Base-by-base conservation (phyloP, 306 rosid genomes). In the Citrullus mucosospermus region DNA sequence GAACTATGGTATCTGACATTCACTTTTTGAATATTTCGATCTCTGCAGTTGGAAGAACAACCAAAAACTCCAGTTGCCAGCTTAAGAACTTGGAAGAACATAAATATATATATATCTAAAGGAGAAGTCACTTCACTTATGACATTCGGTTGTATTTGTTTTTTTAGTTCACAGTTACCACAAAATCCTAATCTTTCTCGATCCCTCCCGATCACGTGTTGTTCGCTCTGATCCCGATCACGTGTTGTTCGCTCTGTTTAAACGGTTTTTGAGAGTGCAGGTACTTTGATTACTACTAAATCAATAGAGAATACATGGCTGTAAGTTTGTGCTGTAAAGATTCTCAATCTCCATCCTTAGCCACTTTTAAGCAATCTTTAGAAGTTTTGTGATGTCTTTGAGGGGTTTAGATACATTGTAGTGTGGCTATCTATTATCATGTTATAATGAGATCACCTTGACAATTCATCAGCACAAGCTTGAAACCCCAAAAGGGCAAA, bases 31-130 rank as follows among this genome's bases (percentile, higher is more conserved):
- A 66, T 51, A 9, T 22, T 63, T 53, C 2, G 17, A 79, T 44
- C 67, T 66, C 1, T 86, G 87, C 91, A 93, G 98, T 82, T 90
- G 95, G 98, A 93, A 91, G 97, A 93, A 90, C 85, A 91, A 87
- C 79, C 89, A 78, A 34, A 93, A 86, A 83, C 98, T 93, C 38
- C 88, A 93, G 78, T 79, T 93, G 79, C 98, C 98, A 38, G 98
- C 96, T 70, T 94, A 85, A 92, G 78, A 74, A 34, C 62, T 54
- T n/a, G 28, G 11, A 73, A 46, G 28, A 22, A 22, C 22, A 22
- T 22, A 22, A 25, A 32, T 15, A 43, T 6, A 3, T 18, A 20
- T 44, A 46, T 43, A 70, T 69, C 16, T 30, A 17, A 32, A 74
- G 48, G 78, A 74, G 57, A 25, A 70, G 53, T 44, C 9, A 43